Percentiles rank a stretch among this genome's conserved stretches.
phyloP scores from a whole-genome alignment of 2,329 filamentous ascomycete genomes.

The Pseudocercospora ulei region DNA sequence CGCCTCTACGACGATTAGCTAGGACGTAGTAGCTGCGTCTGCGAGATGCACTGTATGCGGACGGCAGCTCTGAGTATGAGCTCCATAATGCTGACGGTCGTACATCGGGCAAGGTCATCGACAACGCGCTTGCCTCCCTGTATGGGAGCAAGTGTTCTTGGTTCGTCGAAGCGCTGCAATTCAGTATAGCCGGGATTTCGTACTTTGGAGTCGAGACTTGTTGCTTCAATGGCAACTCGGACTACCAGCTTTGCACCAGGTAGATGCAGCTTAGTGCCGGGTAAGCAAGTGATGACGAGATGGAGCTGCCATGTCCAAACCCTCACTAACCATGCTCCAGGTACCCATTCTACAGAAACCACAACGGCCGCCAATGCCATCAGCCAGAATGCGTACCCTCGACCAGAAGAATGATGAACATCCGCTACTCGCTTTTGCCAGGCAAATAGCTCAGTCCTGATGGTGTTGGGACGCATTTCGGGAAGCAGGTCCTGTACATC shows the following conservation, averaged over 20 bases:
- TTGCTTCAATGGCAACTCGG: slow-evolving; percentile 28
- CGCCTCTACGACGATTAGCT: no score
- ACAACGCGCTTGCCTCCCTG: slow-evolving; percentile 24
- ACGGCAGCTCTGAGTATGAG: slow-evolving; percentile 27
- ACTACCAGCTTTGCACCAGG: slow-evolving; percentile 27
- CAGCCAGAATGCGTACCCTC: slow-evolving; percentile 59
- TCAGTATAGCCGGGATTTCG: slow-evolving; percentile 27
- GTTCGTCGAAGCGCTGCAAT: slow-evolving; percentile 26
- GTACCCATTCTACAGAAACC: slow-evolving; percentile 70
- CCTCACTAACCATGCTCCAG: no score
- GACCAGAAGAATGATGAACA: slow-evolving; percentile 54
- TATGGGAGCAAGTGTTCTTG: slow-evolving; percentile 27
- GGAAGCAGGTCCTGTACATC: slow-evolving; percentile 17
- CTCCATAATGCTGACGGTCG: slow-evolving; percentile 30
- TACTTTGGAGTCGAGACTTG: slow-evolving; percentile 31
- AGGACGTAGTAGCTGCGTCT: no score
- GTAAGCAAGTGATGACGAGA: no score
- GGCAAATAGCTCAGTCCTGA: background rate
- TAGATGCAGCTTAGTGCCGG: slow-evolving; percentile 48
- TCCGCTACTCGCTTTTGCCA: slow-evolving; percentile 58
- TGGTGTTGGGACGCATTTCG: slow-evolving; percentile 11
- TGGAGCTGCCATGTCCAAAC: no score
- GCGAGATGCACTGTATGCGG: slow-evolving; percentile 28
- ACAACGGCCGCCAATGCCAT: slow-evolving; percentile 53
- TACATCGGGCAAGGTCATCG: slow-evolving; percentile 25